These are phyloP conservation scores for Wickerhamomyces alni DNA, from an alignment of 805 yeast species.

Conservation along the genomic window DNA sequence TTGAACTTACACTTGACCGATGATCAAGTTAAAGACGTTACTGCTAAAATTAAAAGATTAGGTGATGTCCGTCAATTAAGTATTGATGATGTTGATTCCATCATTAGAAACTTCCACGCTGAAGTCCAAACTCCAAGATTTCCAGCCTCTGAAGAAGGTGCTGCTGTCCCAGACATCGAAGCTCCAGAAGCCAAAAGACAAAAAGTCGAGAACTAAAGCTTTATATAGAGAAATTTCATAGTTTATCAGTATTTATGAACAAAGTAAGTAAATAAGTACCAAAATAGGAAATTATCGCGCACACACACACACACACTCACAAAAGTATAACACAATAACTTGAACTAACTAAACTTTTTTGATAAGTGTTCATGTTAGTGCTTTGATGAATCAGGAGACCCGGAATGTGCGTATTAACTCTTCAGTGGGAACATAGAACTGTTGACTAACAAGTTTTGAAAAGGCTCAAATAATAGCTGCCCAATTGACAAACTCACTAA, in stretches of 20 bases:
- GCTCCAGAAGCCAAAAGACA: slow-evolving; percentile 27
- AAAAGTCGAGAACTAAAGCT: slow-evolving; percentile 20
- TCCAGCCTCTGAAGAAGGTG: slow-evolving; percentile 17
- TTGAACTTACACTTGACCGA: slow-evolving; percentile 85
- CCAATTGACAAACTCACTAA: slow-evolving; percentile 14
- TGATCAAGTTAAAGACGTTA: slow-evolving; percentile 92
- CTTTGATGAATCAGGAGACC: no score
- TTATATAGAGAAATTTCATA: no score
- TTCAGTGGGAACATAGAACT: not conserved
- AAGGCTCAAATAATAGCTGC: not conserved
- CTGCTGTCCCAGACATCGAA: slow-evolving; percentile 19
- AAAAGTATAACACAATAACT: no score
- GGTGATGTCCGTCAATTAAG: slow-evolving; percentile 94
- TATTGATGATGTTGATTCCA: slow-evolving; percentile 96
- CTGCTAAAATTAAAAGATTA: slow-evolving; percentile 84
- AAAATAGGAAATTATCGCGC: no score
- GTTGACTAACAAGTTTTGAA: not conserved
- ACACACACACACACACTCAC: no score
- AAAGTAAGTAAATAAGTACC: no score
- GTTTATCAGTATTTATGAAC: no score
- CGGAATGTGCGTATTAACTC: not conserved
- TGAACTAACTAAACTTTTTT: no score
- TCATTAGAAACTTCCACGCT: slow-evolving; percentile 89
- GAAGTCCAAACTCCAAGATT: slow-evolving; percentile 54
- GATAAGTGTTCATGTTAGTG: no score